Percentiles rank a stretch among this genome's conserved stretches.
Conservation (phyloP, 805 yeast genomes). For the Candida ortonii region DNA sequence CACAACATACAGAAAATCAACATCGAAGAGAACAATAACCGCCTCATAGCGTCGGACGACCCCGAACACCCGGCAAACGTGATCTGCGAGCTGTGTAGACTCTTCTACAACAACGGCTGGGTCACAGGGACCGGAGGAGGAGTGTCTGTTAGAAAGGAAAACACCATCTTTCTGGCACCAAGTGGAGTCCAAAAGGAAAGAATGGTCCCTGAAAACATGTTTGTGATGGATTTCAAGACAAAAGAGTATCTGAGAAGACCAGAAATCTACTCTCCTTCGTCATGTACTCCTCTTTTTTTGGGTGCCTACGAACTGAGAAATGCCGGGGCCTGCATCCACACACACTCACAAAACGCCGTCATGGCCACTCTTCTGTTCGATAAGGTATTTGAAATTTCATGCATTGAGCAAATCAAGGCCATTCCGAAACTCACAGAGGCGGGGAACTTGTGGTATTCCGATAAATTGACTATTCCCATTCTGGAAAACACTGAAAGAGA, state of each 20-base stretch:
- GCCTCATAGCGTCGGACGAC: constrained; percentile 21
- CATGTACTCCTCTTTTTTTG: constrained; percentile 87
- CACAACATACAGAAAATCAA: constrained; percentile 1
- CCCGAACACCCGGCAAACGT: constrained; percentile 72
- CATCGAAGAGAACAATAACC: constrained; percentile 10
- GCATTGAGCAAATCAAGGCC: constrained; percentile 92
- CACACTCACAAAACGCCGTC: constrained; percentile 89
- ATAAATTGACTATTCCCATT: constrained; percentile 80
- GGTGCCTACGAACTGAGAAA: constrained; percentile 61
- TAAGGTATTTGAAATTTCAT: constrained; percentile 68
- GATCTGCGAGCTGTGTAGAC: constrained; percentile 76
- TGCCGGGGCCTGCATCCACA: constrained; percentile 93
- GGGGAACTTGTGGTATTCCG: constrained; percentile 70
- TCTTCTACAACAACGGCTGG: constrained; percentile 82
- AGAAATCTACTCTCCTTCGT: constrained; percentile 72
- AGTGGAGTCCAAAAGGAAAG: constrained; percentile 96
- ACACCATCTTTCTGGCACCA: constrained; percentile 75
- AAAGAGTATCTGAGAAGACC: constrained; percentile 61
- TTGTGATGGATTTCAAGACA: constrained; percentile 61
- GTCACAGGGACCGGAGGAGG: constrained; percentile 98
- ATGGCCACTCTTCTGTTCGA: constrained; percentile 70
- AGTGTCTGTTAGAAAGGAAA: constrained; percentile 64
- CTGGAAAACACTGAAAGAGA: constrained; percentile 89
- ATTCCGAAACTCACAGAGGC: constrained; percentile 65
- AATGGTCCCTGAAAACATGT: constrained; percentile 77